Evolutionary conservation across 2,329 filamentous ascomycete species (phyloP).

Genomic region (Pseudocercospora vitis): DNA sequence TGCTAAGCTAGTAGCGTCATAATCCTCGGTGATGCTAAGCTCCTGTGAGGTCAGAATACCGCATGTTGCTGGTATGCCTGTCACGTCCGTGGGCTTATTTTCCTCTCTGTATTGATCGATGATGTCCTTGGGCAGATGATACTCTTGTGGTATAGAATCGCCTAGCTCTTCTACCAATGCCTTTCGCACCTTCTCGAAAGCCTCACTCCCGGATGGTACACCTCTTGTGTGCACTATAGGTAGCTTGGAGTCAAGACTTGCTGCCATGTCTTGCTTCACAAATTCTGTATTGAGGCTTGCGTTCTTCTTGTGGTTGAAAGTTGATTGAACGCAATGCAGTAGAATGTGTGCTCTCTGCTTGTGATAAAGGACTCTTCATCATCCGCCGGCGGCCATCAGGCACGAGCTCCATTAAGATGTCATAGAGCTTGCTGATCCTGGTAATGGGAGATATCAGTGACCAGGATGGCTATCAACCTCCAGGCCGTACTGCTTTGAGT

Average conservation of each 20-base stretch:
- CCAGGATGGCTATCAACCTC: not conserved
- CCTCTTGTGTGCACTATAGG: slow-evolving; percentile 12
- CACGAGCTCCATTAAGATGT: not conserved
- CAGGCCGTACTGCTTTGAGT: not conserved
- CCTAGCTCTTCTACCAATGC: slow-evolving; percentile 10
- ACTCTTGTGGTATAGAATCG: slow-evolving; percentile 12
- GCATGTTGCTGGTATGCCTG: slow-evolving; percentile 17
- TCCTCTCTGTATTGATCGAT: slow-evolving; percentile 7
- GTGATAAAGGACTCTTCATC: not conserved
- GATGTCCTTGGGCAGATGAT: slow-evolving; percentile 9
- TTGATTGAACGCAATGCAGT: not conserved
- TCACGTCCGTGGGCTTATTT: slow-evolving; percentile 16
- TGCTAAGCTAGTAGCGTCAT: slow-evolving; percentile 20
- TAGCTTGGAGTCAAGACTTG: not conserved
- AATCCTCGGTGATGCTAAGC: slow-evolving; percentile 21
- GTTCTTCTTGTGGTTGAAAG: not conserved
- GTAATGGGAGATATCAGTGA: not conserved
- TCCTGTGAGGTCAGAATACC: slow-evolving; percentile 20
- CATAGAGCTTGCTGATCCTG: slow-evolving; percentile 1
- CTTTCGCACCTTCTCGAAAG: slow-evolving; percentile 12
- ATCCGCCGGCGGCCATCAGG: slow-evolving; percentile 1
- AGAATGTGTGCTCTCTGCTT: not conserved
- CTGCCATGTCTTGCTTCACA: not conserved
- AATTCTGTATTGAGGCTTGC: not conserved
- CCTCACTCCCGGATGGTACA: slow-evolving; percentile 7